phyloP scores from a whole-genome alignment of 257 asterid species.

The Solanum chmielewskii region DNA sequence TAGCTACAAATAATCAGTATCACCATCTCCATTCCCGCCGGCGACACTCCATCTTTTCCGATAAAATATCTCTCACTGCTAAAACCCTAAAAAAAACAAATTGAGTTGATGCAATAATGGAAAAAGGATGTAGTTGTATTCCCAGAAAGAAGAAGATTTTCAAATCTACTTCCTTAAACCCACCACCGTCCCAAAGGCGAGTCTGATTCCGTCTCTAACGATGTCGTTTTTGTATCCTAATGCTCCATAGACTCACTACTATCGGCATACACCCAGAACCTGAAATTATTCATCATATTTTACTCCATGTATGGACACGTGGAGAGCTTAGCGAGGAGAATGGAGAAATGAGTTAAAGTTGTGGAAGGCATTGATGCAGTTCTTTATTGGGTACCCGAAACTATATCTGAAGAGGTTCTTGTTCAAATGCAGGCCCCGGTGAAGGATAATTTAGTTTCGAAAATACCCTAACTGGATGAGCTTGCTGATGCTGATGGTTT shows the following conservation, averaged over 20 bases:
- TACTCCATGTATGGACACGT: conserved; percentile 99
- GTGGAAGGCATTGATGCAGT: conserved; percentile 59
- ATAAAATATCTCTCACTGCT: neutral
- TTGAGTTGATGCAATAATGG: conserved; percentile 23
- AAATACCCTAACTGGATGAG: conserved; percentile 45
- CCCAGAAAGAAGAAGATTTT: conserved; percentile 63
- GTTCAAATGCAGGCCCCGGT: conserved; percentile 63
- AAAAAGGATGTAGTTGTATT: conserved; percentile 90
- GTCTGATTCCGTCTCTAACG: neutral
- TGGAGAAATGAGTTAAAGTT: conserved; percentile 60
- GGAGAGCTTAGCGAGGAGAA: conserved; percentile 69
- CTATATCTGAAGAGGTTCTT: conserved; percentile 51
- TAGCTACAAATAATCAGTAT: neutral
- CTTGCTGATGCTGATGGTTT: conserved; percentile 63
- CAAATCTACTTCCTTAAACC: conserved; percentile 16
- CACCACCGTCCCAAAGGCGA: neutral
- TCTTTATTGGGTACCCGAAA: conserved; percentile 73
- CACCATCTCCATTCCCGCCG: neutral
- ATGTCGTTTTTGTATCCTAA: neutral
- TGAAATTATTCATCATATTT: conserved; percentile 55
- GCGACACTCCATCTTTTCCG: neutral
- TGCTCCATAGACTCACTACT: neutral
- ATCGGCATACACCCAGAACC: neutral
- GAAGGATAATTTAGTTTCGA: conserved; percentile 60
- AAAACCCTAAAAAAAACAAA: neutral